Evolutionary conservation across 768 basidiomycete species (phyloP), one percentile per base, ranked within the genome.

Genomic region (Tephrocybe rancida): DNA sequence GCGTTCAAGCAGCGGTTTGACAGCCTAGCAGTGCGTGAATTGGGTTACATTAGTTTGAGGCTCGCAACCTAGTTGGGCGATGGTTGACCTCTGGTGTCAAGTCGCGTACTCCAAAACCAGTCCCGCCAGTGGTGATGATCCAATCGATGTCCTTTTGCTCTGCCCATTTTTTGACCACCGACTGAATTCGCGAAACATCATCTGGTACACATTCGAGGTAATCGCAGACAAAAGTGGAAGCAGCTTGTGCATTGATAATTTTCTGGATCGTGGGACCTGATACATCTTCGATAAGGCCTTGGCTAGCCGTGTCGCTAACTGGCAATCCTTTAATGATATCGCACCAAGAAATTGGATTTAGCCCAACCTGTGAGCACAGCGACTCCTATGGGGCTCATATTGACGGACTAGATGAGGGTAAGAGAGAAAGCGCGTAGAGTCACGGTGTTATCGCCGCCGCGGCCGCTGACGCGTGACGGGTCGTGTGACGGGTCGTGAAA

Each of bases 111-210:
- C 92, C 89, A 62, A 94, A 93, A 6, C 93, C 93, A 0, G 93
- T 96, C 4, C 93, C 93, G 16, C 93, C 93, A 0, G 89, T 90
- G 5, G 90, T 90, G 57, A 96, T 73, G 53, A 94, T 79, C 80
- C 85, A 86, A 65, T 92, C 86, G 13, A 87, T 69, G n/a, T 73
- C 62, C 2, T 72, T 74, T 4, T 73, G 65, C 2, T 68, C 63
- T 34, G 70, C 74, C 76, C 83, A 85, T 5, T 64, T 66, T 39
- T 68, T 70, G 5, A 92, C 75, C 10, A 68, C 63, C 6, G 64
- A 61, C 22, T 73, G 76, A 46, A 94, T 90, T 38, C 64, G 65
- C 0, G 61, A 56, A 44, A 78, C 67, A 43, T 90, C 85, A 62
- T 95, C 92, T 30, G 89, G 78, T 0, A 92, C 86, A 64, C 90